Conservation (phyloP, 1,139 yeast species). For the Arxiozyma bovina region DNA sequence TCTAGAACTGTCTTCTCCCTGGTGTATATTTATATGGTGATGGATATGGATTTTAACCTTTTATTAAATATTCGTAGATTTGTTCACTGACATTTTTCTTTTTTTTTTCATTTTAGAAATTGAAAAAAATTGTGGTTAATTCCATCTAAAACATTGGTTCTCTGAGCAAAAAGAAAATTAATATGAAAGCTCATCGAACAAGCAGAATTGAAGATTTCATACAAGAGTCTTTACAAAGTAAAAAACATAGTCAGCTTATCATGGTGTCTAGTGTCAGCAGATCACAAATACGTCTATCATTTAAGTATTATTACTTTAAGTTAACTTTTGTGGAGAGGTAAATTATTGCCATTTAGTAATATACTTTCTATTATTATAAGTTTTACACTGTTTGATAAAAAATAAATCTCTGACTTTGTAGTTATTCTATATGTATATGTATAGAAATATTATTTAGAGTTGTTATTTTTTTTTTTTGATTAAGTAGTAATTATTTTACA, state of each 20-base stretch:
- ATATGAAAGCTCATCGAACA: no score
- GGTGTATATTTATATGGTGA: neutral
- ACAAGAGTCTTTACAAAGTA: neutral
- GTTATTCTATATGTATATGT: no score
- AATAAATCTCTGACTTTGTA: no score
- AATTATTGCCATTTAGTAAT: conserved; percentile 9
- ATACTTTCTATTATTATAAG: conserved; percentile 8
- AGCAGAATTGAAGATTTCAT: no score
- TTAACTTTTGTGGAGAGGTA: conserved; percentile 7
- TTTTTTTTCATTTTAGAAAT: neutral
- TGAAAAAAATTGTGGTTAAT: no score
- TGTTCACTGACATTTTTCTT: neutral
- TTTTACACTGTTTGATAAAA: no score
- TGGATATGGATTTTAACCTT: neutral
- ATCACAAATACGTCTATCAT: neutral
- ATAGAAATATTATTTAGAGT: no score
- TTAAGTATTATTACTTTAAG: conserved; percentile 1
- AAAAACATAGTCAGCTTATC: neutral
- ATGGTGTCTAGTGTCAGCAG: neutral
- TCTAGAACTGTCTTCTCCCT: no score
- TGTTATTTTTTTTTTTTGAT: no score
- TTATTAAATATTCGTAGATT: neutral
- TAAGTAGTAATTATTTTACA: no score
- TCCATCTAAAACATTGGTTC: no score
- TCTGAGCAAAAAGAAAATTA: no score